Base-by-base conservation (phyloP, 768 basidiomycete species). In the Hygrocybe coccinea region DNA sequence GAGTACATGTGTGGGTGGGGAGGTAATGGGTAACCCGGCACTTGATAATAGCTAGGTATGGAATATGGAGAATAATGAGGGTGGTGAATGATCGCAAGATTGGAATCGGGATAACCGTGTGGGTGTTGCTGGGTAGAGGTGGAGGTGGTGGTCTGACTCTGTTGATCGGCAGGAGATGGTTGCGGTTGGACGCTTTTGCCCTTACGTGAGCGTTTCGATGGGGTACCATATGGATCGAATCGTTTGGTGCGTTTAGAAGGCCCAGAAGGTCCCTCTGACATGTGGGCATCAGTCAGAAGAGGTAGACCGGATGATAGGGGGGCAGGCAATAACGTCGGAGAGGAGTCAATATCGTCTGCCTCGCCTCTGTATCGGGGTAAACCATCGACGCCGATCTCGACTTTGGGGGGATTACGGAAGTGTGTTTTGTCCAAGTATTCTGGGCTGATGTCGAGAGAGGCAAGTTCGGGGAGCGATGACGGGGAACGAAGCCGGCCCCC, bases 401-500 rank as follows among this genome's bases (percentile, higher is more conserved):
- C 87, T 69, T 90, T 84, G 33, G 93, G 93, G 3, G 92, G 91
- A 64, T 89, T 86, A 35, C 95, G 83, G 61, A 97, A 98, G 65
- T 94, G 89, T 0, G 88, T 89, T 64, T 89, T 90, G 65, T 92
- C 86, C 52, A 98, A 81, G 62, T 94, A 94, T 61, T 90, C 86
- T 5, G 87, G 84, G 59, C 84, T 86, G 67, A 97, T 95, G 59
- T 90, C 88, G 25, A 97, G 79, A 0, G 87, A 81, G 0, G 86
- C 86, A 19, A 98, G 79, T 68, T 97, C 93, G 0, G 91, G 89
- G 0, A 95, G 76, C 2, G 90, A 87, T 0, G 91, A 95, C 0
- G 95, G 95, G 0, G 89, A 80, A 35, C 92, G 86, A 11, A 98
- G 82, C 29, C 91, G 86, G 12, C 94, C 95, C 46, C 84, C 83